A percentile compares a stretch with the other conserved stretches of the same genome.
These are phyloP conservation scores for Tricholoma sp. DNA, from an alignment of 768 basidiomycete genomes.

Conservation along the genomic window DNA sequence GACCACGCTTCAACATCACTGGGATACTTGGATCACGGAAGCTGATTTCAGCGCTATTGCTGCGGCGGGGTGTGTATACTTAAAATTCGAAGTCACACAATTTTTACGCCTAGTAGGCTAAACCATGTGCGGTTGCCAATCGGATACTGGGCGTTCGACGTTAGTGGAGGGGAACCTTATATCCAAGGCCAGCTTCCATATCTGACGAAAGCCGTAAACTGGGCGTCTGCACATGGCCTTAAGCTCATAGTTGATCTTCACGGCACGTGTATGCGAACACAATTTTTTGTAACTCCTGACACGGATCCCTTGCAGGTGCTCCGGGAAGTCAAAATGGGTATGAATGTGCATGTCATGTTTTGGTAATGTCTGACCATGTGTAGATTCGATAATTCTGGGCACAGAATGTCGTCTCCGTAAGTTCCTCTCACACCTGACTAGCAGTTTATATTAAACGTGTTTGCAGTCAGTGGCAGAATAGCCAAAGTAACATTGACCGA, in stretches of 20 bases:
- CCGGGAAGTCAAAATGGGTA: constrained; percentile 85
- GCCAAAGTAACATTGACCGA: constrained; percentile 59
- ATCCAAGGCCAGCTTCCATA: constrained; percentile 74
- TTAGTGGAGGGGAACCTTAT: constrained; percentile 71
- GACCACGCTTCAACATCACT: constrained; percentile 57
- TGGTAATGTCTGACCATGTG: constrained; percentile 2
- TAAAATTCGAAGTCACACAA: constrained; percentile 4
- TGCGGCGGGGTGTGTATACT: constrained; percentile 55
- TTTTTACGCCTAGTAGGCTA: constrained; percentile 37
- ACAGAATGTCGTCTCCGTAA: constrained; percentile 49
- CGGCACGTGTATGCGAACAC: constrained; percentile 26
- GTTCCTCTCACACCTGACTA: constrained; percentile 11
- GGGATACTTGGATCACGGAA: constrained; percentile 84
- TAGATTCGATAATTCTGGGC: constrained; percentile 83
- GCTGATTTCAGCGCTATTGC: constrained; percentile 72
- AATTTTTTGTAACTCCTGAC: not conserved
- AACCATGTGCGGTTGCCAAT: constrained; percentile 84
- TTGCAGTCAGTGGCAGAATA: constrained; percentile 58
- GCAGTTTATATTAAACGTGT: constrained; percentile 3
- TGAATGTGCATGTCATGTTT: constrained; percentile 12
- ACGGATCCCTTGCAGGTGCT: constrained; percentile 36
- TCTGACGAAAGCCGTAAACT: constrained; percentile 57
- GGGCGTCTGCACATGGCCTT: constrained; percentile 66
- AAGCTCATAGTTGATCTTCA: constrained; percentile 82
- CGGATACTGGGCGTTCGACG: constrained; percentile 89